Evolutionary conservation across 768 basidiomycete genomes (phyloP).

Genomic region (Trametes villosa): DNA sequence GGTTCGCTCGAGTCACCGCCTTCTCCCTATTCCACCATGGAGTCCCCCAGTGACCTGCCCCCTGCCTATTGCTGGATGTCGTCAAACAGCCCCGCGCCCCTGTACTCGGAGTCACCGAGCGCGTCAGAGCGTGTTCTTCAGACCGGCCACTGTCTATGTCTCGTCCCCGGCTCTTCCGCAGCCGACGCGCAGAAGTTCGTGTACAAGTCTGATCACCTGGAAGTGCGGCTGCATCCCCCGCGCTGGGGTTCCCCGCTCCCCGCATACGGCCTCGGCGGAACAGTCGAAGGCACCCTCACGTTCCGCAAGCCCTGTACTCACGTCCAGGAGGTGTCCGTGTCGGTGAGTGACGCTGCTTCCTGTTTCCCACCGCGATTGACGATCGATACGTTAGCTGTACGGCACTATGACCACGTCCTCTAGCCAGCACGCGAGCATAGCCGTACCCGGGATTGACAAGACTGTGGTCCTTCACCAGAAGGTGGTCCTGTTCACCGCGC

Average conservation of each 20-base stretch:
- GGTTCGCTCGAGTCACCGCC: neutral
- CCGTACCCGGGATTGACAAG: constrained; percentile 33
- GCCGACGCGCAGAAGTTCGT: constrained; percentile 37
- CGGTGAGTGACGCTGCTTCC: constrained; percentile 33
- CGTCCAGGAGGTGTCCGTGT: constrained; percentile 42
- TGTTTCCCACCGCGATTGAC: neutral
- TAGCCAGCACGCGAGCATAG: constrained; percentile 34
- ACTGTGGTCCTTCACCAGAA: constrained; percentile 35
- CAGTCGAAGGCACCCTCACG: constrained; percentile 44
- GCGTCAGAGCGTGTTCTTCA: constrained; percentile 43
- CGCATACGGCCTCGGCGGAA: constrained; percentile 46
- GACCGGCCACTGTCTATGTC: constrained; percentile 32
- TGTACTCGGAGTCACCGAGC: constrained; percentile 36
- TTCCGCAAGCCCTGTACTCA: constrained; percentile 42
- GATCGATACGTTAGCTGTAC: constrained; percentile 37
- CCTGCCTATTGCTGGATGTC: constrained; percentile 16
- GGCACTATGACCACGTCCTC: constrained; percentile 41
- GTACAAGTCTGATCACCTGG: constrained; percentile 45
- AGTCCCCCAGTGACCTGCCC: constrained; percentile 11
- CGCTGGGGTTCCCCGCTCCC: constrained; percentile 44
- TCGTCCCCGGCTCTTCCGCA: neutral
- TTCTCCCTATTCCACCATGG: constrained; percentile 4
- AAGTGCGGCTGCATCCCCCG: constrained; percentile 45
- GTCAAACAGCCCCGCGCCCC: constrained; percentile 16
- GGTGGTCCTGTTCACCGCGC: constrained; percentile 34